Conservation (phyloP, 2,329 filamentous ascomycete species). For the Fusarium metavorans region DNA sequence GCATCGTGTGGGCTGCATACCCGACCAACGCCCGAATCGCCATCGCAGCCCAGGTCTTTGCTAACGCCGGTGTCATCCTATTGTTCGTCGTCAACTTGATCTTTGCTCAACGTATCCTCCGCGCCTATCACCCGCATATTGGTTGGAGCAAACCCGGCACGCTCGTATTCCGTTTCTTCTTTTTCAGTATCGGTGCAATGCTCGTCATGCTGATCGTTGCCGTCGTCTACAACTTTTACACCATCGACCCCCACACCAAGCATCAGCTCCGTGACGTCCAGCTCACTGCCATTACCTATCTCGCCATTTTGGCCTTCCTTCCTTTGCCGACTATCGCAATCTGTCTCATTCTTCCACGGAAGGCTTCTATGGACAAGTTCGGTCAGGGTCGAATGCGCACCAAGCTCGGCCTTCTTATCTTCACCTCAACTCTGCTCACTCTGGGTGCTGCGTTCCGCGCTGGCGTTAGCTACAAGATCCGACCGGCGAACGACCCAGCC, state of each 20-base stretch:
- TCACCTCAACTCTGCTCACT: conserved; percentile 69
- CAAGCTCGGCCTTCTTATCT: conserved; percentile 74
- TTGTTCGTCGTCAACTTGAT: conserved; percentile 84
- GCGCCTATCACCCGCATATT: conserved; percentile 76
- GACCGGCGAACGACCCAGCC: conserved; percentile 65
- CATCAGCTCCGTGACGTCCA: conserved; percentile 72
- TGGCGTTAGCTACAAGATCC: conserved; percentile 66
- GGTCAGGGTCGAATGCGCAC: conserved; percentile 74
- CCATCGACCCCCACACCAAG: conserved; percentile 63
- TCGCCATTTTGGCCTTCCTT: conserved; percentile 68
- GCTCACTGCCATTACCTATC: conserved; percentile 73
- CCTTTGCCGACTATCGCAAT: conserved; percentile 68
- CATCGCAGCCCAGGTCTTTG: conserved; percentile 75
- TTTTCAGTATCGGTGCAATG: conserved; percentile 67
- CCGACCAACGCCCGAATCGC: conserved; percentile 56
- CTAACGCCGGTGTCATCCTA: conserved; percentile 79
- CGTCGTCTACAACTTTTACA: conserved; percentile 76
- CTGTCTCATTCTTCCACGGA: conserved; percentile 63
- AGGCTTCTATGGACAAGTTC: conserved; percentile 59
- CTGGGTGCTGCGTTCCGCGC: conserved; percentile 78
- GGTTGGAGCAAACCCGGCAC: conserved; percentile 74
- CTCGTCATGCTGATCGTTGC: conserved; percentile 75
- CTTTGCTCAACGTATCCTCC: conserved; percentile 79
- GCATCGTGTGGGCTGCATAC: conserved; percentile 64
- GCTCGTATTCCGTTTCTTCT: conserved; percentile 67